A percentile compares a stretch with the other conserved stretches of the same genome.
Evolutionary conservation across 306 rosid genomes (phyloP).

Genomic region (Rosa rugosa): DNA sequence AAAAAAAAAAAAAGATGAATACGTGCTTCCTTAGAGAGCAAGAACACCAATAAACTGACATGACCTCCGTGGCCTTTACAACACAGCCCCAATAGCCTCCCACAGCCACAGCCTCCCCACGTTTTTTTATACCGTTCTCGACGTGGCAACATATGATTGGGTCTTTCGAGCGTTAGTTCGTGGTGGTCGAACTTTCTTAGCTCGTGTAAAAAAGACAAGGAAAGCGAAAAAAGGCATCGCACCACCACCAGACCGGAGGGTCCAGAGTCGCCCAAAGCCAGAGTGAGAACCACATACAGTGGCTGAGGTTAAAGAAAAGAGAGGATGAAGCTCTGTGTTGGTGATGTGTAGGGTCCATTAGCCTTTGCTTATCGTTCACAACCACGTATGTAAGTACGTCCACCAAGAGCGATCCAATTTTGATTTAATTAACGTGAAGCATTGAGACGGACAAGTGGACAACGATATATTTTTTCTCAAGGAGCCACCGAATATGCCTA

Average conservation of each 20-base stretch:
- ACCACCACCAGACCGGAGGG: slow-evolving; percentile 34
- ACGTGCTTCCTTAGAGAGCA: background rate
- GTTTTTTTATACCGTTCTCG: background rate
- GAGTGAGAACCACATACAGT: slow-evolving; percentile 43
- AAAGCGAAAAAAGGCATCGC: background rate
- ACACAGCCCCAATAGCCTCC: background rate
- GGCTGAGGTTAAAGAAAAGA: slow-evolving; percentile 35
- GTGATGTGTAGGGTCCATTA: slow-evolving; percentile 47
- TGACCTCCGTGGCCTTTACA: background rate
- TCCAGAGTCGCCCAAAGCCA: background rate
- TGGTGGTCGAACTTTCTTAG: background rate
- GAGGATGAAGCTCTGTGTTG: slow-evolving; percentile 2
- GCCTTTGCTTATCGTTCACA: slow-evolving; percentile 35
- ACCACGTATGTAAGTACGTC: slow-evolving; percentile 26
- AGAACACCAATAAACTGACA: background rate
- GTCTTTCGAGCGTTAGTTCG: too few relatives aligned
- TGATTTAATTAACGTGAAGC: slow-evolving; percentile 15
- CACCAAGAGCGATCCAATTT: slow-evolving; percentile 31
- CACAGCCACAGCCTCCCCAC: background rate
- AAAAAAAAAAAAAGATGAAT: background rate
- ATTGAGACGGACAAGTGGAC: slow-evolving; percentile 42
- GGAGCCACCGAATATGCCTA: slow-evolving; percentile 53
- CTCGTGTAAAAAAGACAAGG: background rate
- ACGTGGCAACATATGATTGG: background rate
- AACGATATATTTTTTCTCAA: slow-evolving; percentile 35